Evolutionary conservation across 192 early-diverging fungal genomes (phyloP).

Genomic region (Gigaspora rosea): DNA sequence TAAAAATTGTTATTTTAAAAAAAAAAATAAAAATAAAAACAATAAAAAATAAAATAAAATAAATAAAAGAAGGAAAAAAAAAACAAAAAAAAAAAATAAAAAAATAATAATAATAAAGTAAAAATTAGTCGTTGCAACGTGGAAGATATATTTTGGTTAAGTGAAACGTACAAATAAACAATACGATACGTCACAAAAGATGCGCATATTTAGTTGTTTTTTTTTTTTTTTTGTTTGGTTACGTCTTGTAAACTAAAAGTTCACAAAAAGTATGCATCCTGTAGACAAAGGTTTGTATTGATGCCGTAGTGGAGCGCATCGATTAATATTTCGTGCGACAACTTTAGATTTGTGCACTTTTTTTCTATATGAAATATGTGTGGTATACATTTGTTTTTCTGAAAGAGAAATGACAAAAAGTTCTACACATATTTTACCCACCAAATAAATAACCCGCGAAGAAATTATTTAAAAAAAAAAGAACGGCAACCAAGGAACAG

Average conservation of each 20-base stretch:
- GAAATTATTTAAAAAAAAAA: too few relatives aligned
- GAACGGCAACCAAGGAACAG: too few relatives aligned
- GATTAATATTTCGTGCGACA: background rate
- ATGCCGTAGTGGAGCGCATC: background rate
- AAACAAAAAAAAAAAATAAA: background rate
- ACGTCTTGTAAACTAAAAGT: background rate
- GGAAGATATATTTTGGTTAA: background rate
- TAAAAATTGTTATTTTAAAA: too few relatives aligned
- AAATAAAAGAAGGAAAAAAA: background rate
- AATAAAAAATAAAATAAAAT: too few relatives aligned
- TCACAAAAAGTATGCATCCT: constrained; percentile 8
- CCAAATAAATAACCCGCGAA: too few relatives aligned
- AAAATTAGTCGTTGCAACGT: background rate
- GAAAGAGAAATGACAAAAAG: too few relatives aligned
- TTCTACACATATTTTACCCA: too few relatives aligned
- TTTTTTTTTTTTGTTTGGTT: constrained; percentile 23
- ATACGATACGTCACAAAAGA: background rate
- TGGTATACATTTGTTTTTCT: too few relatives aligned
- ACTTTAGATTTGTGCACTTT: background rate
- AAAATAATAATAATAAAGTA: background rate
- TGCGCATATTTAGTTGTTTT: constrained; percentile 12
- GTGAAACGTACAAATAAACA: background rate
- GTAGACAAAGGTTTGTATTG: background rate
- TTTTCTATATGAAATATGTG: too few relatives aligned
- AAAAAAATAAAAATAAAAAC: too few relatives aligned